Percentiles rank a stretch among this genome's conserved stretches.
Conservation (phyloP, 441 rosid species). For the Corymbia citriodora region DNA sequence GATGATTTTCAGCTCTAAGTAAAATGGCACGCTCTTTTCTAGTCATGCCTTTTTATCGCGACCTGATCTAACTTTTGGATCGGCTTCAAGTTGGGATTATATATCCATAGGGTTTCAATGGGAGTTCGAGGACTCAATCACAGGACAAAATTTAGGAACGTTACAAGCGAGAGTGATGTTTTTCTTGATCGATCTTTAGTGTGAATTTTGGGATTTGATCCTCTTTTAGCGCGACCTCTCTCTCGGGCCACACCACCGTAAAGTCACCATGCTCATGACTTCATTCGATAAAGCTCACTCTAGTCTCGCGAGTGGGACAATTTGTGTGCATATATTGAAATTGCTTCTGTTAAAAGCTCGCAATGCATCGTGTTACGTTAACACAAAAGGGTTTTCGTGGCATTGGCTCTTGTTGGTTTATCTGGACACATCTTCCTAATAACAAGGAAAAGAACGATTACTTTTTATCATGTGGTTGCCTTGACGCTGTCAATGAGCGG, state of each 20-base stretch:
- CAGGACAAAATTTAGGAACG: no score
- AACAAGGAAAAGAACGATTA: neutral
- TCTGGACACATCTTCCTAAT: neutral
- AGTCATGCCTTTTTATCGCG: neutral
- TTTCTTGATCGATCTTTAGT: no score
- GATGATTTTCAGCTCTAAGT: neutral
- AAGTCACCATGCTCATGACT: neutral
- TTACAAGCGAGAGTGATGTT: neutral
- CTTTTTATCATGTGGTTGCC: neutral
- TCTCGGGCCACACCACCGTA: neutral
- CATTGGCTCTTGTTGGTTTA: neutral
- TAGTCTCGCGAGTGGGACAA: neutral
- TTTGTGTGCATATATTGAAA: neutral
- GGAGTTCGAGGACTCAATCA: neutral
- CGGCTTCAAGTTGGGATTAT: accelerated
- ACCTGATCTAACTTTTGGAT: neutral
- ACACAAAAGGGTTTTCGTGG: neutral
- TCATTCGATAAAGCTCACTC: neutral
- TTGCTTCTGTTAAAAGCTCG: neutral
- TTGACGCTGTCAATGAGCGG: neutral
- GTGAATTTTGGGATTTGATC: neutral
- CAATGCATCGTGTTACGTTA: neutral
- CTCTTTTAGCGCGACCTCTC: neutral
- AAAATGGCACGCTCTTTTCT: neutral
- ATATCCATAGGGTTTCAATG: neutral